Conservation (phyloP, 1,284 basidiomycete species). For the Apiotrichum sp. region DNA sequence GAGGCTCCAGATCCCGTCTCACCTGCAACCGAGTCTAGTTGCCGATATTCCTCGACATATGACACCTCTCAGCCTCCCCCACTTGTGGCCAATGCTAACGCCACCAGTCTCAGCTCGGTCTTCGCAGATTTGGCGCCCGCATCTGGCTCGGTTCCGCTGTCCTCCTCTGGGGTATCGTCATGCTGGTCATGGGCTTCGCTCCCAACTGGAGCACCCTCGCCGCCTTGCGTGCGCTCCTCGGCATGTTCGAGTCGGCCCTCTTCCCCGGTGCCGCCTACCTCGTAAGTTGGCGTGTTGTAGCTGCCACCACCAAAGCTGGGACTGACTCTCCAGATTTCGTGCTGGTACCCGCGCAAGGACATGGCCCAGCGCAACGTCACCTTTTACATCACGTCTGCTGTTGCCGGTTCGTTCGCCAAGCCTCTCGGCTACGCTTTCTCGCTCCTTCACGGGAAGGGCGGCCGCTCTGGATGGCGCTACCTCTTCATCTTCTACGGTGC, state of each 20-base stretch:
- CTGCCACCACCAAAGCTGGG: no score
- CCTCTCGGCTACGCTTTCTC: slow-evolving; percentile 11
- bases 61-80: no score
- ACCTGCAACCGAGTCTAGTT: background rate
- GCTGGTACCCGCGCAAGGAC: slow-evolving; percentile 49
- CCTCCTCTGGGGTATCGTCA: slow-evolving; percentile 45
- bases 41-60: background rate
- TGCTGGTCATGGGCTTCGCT: slow-evolving; percentile 44
- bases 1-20: no score
- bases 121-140: slow-evolving; percentile 19
- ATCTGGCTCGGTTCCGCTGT: slow-evolving; percentile 13
- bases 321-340: slow-evolving; percentile 29
- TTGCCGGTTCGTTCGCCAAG: slow-evolving; percentile 15
- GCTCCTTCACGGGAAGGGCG: slow-evolving; percentile 3
- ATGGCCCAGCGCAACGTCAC: slow-evolving; percentile 40
- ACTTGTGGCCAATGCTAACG: background rate
- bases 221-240: slow-evolving; percentile 46
- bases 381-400: slow-evolving; percentile 45
- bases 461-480: slow-evolving; percentile 8
- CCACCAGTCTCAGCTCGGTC: slow-evolving; percentile 22
- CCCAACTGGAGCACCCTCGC: slow-evolving; percentile 41
- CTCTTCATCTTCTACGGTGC: slow-evolving; percentile 10
- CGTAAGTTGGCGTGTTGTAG: no score
- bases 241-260: slow-evolving; percentile 40
- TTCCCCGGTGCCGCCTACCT: slow-evolving; percentile 47